Evolutionary conservation across 1,284 basidiomycete species (phyloP), one percentile per base, ranked within the genome.

Genomic region (Cryptococcus sp.): DNA sequence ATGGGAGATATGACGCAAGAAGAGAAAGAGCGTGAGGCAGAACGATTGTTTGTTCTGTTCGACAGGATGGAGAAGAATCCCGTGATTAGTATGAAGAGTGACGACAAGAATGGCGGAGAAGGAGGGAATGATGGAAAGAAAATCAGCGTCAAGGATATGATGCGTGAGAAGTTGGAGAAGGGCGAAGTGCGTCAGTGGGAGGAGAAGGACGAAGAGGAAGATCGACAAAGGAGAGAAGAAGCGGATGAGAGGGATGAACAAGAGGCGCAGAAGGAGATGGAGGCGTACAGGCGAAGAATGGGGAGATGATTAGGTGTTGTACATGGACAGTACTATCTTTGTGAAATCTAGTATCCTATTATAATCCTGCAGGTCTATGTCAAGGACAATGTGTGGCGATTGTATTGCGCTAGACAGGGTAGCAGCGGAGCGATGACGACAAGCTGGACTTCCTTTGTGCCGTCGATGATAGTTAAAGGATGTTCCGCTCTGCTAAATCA

Each of bases 21-120:
- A 70, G 92, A 96, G 80, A 93, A 93, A 75, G 90, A 94, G 71
- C 80, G 80, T 16, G 93, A 97, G 79, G 89, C 92, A 46, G 93
- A 95, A 79, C 87, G 87, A 70, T 80, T 97, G 46, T 91, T 95
- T 70, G 86, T 88, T 23, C 81, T 96, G 19, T 96, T 97, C 71
- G 90, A 95, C 63, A 81, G 92, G 50, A 80, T 96, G 67, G 89
- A 93, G 74, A 85, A 81, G 74, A 87, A 80, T 54, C 80, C 79
- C 1, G 74, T 81, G 3, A 75, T 81, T 29, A 63, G 51, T 3
- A 69, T 71, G 52, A 66, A 56, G 37, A 61, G 68, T 16, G 62
- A 64, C 41, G 88, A 88, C 11, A 83, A 90, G 62, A 86, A 85
- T 72, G 87, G 88, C 40, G 83, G 85, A 55, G 60, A 72, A 16